Conservation (phyloP, 1,284 basidiomycete species). For the Thelephora terrestris region DNA sequence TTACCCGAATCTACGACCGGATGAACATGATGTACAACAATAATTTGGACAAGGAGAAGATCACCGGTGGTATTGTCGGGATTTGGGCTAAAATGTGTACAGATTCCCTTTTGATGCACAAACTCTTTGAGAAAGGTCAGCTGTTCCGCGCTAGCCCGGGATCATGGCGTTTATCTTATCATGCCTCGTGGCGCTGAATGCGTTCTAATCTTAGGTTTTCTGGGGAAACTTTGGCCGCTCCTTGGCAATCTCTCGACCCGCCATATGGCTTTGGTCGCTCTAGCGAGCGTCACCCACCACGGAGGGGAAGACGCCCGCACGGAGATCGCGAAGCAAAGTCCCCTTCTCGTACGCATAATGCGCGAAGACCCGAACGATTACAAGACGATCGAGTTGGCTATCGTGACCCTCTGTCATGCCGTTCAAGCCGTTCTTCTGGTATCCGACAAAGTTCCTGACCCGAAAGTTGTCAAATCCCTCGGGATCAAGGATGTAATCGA, state of each 20-base stretch:
- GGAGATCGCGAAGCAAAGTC: constrained; percentile 38
- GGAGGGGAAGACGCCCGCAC: constrained; percentile 39
- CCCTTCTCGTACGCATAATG: constrained; percentile 33
- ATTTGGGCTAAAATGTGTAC: constrained; percentile 55
- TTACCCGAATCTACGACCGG: constrained; percentile 32
- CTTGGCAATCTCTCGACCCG: constrained; percentile 35
- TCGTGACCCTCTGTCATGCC: constrained; percentile 44
- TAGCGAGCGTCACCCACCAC: constrained; percentile 51
- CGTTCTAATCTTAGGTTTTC: constrained; percentile 29
- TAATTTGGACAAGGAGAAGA: constrained; percentile 15
- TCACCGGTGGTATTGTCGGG: constrained; percentile 42
- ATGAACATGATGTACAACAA: constrained; percentile 14
- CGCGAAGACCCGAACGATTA: constrained; percentile 39
- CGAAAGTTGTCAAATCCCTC: constrained; percentile 28
- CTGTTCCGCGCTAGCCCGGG: neutral
- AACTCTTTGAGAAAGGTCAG: constrained; percentile 43
- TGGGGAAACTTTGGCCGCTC: constrained; percentile 43
- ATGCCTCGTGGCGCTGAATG: neutral
- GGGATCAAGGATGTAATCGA: constrained; percentile 37
- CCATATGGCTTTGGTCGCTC: constrained; percentile 41
- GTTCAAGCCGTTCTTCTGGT: constrained; percentile 31
- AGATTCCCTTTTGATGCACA: constrained; percentile 47
- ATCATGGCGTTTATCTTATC: neutral
- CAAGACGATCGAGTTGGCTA: constrained; percentile 37
- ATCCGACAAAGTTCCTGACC: constrained; percentile 27